A percentile compares a stretch with the other conserved stretches of the same genome.
These are phyloP conservation scores for Akanthomyces dipterigenus DNA, from an alignment of 2,329 filamentous ascomycete genomes.

Conservation along the genomic window DNA sequence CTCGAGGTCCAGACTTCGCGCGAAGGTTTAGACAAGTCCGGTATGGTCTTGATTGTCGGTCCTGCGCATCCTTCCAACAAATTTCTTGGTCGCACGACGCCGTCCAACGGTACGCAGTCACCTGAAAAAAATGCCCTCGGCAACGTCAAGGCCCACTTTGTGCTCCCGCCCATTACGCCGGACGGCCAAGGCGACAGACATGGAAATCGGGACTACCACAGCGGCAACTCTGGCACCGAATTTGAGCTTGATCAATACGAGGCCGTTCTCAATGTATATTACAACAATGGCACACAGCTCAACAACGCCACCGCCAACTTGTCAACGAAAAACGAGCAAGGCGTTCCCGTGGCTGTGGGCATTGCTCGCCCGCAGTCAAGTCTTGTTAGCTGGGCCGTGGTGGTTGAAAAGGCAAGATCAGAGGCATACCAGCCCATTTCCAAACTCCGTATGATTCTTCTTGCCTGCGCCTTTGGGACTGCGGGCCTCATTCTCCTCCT, in stretches of 20 bases:
- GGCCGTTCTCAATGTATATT: constrained; percentile 55
- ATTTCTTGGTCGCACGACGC: constrained; percentile 40
- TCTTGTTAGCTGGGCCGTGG: constrained; percentile 73
- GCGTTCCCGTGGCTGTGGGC: constrained; percentile 64
- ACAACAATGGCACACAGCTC: constrained; percentile 36
- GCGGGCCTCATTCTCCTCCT: constrained; percentile 65
- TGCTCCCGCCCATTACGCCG: constrained; percentile 48
- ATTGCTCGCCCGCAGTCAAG: constrained; percentile 62
- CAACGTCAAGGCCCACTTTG: constrained; percentile 46
- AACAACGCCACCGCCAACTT: constrained; percentile 68
- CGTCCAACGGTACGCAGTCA: constrained; percentile 40
- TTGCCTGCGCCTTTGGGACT: constrained; percentile 81
- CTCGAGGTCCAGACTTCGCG: constrained; percentile 52
- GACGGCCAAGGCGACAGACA: constrained; percentile 42
- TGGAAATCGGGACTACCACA: constrained; percentile 8
- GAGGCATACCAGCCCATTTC: constrained; percentile 74
- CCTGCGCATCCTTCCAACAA: constrained; percentile 62
- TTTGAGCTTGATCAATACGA: constrained; percentile 59
- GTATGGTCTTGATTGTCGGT: constrained; percentile 65
- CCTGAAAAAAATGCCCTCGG: constrained; percentile 34
- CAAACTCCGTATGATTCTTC: constrained; percentile 69
- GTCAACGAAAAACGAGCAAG: constrained; percentile 67
- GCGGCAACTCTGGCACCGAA: constrained; percentile 36
- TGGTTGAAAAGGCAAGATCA: constrained; percentile 67
- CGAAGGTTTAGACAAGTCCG: constrained; percentile 65